Evolutionary conservation across 2,329 filamentous ascomycete species (phyloP).

Genomic region (Aspergillus udagawae): DNA sequence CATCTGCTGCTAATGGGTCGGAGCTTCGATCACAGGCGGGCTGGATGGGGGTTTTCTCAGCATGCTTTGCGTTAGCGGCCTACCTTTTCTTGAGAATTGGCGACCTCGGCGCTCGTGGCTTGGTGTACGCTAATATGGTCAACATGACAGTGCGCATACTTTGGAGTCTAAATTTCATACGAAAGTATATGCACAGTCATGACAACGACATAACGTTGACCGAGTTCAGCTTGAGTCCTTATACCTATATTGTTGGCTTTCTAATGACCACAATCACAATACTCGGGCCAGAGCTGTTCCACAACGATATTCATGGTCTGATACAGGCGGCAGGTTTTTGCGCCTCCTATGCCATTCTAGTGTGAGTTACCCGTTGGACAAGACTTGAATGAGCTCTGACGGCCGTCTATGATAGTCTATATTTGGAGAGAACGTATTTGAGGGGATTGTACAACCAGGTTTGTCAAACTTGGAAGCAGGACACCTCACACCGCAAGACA

Average conservation of each 20-base stretch:
- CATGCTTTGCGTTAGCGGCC: slow-evolving; percentile 68
- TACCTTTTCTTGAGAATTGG: slow-evolving; percentile 70
- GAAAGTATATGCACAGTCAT: slow-evolving; percentile 54
- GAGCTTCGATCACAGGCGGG: slow-evolving; percentile 73
- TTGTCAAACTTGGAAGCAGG: slow-evolving; percentile 15
- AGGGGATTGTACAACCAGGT: slow-evolving; percentile 21
- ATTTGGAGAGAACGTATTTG: slow-evolving; percentile 32
- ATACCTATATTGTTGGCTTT: slow-evolving; percentile 44
- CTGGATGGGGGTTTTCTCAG: slow-evolving; percentile 81
- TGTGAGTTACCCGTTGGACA: slow-evolving; percentile 53
- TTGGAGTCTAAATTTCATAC: slow-evolving; percentile 76
- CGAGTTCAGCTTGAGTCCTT: slow-evolving; percentile 43
- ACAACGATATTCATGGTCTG: slow-evolving; percentile 21
- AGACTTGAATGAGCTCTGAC: slow-evolving; percentile 14
- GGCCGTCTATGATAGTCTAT: slow-evolving; percentile 26
- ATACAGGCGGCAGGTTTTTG: slow-evolving; percentile 50
- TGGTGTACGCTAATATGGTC: slow-evolving; percentile 82
- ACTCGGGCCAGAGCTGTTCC: slow-evolving; percentile 17
- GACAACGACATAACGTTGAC: slow-evolving; percentile 41
- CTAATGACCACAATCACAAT: slow-evolving; percentile 44
- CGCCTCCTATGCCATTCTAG: slow-evolving; percentile 49
- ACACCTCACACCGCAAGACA: slow-evolving; percentile 15
- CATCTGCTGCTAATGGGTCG: slow-evolving; percentile 71
- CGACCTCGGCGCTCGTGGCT: slow-evolving; percentile 68
- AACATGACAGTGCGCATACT: slow-evolving; percentile 83